Evolutionary conservation across 2,329 filamentous ascomycete species (phyloP).

Genomic region (Xylaria sp.): DNA sequence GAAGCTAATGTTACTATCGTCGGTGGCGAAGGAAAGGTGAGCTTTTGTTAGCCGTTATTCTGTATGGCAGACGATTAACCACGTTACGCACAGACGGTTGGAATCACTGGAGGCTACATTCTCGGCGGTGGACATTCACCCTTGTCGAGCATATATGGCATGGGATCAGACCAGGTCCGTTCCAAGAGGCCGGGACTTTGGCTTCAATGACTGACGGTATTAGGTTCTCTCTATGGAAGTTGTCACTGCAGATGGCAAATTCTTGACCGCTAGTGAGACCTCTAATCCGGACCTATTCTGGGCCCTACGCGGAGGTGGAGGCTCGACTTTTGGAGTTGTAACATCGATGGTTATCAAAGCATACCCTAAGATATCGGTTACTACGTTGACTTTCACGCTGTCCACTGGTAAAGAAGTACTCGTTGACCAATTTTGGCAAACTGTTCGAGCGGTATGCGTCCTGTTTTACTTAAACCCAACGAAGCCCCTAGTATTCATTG

Average conservation of each 20-base stretch:
- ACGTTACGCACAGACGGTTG: slow-evolving; percentile 54
- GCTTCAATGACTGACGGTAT: slow-evolving; percentile 12
- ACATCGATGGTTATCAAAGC: slow-evolving; percentile 53
- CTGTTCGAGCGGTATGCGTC: slow-evolving; percentile 39
- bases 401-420: slow-evolving; percentile 44
- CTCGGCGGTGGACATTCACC: slow-evolving; percentile 66
- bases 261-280: slow-evolving; percentile 56
- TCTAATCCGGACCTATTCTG: slow-evolving; percentile 62
- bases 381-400: slow-evolving; percentile 47
- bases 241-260: slow-evolving; percentile 59
- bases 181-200: background rate
- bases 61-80: background rate
- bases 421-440: slow-evolving; percentile 48
- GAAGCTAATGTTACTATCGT: slow-evolving; percentile 42
- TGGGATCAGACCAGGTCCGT: slow-evolving; percentile 59
- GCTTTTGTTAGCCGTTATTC: background rate
- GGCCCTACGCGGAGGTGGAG: slow-evolving; percentile 61
- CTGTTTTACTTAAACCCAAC: background rate
- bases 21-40: slow-evolving; percentile 44
- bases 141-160: slow-evolving; percentile 60
- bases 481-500: background rate
- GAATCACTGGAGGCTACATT: slow-evolving; percentile 59
- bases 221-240: slow-evolving; percentile 59
- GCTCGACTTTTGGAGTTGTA: slow-evolving; percentile 58
- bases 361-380: slow-evolving; percentile 49